phyloP scores from a whole-genome alignment of 2,329 filamentous ascomycete genomes.

The Trichoderma koningiopsis region DNA sequence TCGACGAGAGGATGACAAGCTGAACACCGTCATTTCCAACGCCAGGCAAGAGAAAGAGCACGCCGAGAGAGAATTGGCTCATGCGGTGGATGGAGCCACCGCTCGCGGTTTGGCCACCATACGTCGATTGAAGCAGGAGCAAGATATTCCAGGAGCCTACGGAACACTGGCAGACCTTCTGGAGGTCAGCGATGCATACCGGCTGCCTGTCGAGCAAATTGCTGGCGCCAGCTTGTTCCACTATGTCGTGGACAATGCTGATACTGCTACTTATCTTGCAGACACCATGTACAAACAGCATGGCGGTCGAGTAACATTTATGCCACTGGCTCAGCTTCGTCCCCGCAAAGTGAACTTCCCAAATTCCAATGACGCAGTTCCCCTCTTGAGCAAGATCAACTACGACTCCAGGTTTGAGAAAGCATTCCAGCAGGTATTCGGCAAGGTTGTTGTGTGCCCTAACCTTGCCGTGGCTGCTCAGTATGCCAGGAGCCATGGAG shows the following conservation, averaged over 20 bases:
- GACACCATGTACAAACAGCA: slow-evolving; percentile 77
- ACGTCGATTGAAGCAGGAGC: slow-evolving; percentile 75
- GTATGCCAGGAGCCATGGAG: slow-evolving; percentile 87
- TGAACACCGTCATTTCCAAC: slow-evolving; percentile 75
- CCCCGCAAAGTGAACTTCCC: slow-evolving; percentile 75
- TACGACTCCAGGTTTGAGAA: slow-evolving; percentile 77
- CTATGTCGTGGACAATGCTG: slow-evolving; percentile 90
- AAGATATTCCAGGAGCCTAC: slow-evolving; percentile 82
- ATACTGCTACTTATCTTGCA: slow-evolving; percentile 80
- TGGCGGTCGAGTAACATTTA: slow-evolving; percentile 88
- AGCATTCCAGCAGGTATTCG: slow-evolving; percentile 93
- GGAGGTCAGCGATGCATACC: slow-evolving; percentile 80
- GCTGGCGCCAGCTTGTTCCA: slow-evolving; percentile 93
- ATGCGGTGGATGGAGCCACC: slow-evolving; percentile 88
- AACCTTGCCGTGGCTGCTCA: slow-evolving; percentile 85
- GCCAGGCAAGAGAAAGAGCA: slow-evolving; percentile 75
- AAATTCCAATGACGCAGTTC: slow-evolving; percentile 82
- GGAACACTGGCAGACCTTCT: slow-evolving; percentile 94
- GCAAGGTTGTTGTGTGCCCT: slow-evolving; percentile 90
- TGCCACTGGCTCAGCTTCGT: slow-evolving; percentile 83
- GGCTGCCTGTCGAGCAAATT: slow-evolving; percentile 87
- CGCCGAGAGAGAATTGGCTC: slow-evolving; percentile 75
- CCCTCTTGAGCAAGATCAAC: slow-evolving; percentile 80
- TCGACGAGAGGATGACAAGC: slow-evolving; percentile 84
- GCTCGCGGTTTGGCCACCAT: slow-evolving; percentile 86